These are phyloP conservation scores for Coemansia sp. DNA, from an alignment of 371 early-diverging fungal genomes.

Conservation along the genomic window DNA sequence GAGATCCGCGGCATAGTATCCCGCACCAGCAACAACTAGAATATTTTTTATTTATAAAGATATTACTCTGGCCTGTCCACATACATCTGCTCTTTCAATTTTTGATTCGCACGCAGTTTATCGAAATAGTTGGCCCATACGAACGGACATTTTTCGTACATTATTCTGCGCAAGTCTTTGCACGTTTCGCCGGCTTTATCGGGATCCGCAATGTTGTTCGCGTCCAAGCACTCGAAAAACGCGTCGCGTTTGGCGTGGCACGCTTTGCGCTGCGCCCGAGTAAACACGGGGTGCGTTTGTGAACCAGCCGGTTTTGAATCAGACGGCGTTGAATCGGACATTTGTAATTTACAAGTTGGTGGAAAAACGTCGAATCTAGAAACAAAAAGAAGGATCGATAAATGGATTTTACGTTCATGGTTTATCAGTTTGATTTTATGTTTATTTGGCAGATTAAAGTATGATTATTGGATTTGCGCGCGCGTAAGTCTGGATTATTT, in stretches of 20 bases:
- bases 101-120: conserved; percentile 29
- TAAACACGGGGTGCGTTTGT: conserved; percentile 47
- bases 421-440: no score
- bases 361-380: no score
- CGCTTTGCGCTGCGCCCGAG: conserved; percentile 57
- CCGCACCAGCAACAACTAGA: conserved; percentile 40
- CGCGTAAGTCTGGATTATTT: background rate
- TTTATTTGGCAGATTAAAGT: no score
- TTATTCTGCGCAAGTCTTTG: conserved; percentile 53
- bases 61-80: conserved; percentile 4
- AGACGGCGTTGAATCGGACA: no score
- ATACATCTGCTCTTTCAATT: conserved; percentile 14
- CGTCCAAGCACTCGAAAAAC: conserved; percentile 60
- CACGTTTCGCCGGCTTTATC: conserved; percentile 51
- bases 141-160: conserved; percentile 32
- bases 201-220: conserved; percentile 56
- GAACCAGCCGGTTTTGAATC: background rate
- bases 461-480: background rate
- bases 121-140: conserved; percentile 42
- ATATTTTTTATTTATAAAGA: background rate
- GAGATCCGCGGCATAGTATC: conserved; percentile 46
- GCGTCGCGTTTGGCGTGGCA: conserved; percentile 62
- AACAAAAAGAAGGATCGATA: no score
- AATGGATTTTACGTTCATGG: no score
- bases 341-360: no score